A percentile compares a stretch with the other conserved stretches of the same genome.
phyloP scores from a whole-genome alignment of 2,329 filamentous ascomycete genomes.

The Neofusicoccum umdonicola region DNA sequence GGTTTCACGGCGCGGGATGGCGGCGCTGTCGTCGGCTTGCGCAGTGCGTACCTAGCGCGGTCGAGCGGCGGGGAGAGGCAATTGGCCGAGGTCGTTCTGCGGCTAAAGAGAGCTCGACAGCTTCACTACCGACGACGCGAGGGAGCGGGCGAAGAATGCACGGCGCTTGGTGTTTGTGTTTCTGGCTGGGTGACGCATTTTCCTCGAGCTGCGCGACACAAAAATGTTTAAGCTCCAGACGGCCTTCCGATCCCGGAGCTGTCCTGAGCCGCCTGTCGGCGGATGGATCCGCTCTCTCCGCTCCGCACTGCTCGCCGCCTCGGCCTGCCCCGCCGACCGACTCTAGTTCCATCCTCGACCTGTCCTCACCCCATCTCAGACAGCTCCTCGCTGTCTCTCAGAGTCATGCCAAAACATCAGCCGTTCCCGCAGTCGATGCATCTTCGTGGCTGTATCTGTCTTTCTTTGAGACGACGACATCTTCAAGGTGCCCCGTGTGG shows the following conservation, averaged over 20 bases:
- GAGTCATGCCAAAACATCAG: no score
- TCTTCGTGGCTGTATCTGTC: no score
- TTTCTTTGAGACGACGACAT: no score
- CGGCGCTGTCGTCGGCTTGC: conserved; percentile 7
- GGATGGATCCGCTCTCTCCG: neutral
- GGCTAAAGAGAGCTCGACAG: conserved; percentile 10
- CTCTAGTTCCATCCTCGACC: neutral
- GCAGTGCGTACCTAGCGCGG: conserved; percentile 9
- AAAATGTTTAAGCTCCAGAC: conserved; percentile 12
- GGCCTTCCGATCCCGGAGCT: conserved; percentile 11
- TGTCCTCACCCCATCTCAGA: neutral
- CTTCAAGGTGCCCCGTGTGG: no score
- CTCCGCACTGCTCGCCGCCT: neutral
- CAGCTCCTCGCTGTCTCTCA: neutral
- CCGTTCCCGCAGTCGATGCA: no score
- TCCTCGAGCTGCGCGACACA: conserved; percentile 1
- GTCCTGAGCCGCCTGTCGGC: neutral
- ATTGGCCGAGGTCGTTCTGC: conserved; percentile 16
- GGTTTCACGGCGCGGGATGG: neutral
- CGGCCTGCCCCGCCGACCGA: neutral
- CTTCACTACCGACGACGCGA: neutral
- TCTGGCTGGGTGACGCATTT: neutral
- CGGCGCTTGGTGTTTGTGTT: conserved; percentile 9
- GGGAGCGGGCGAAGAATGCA: neutral
- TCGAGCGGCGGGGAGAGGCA: conserved; percentile 3